Evolutionary conservation across 257 asterid genomes (phyloP).

Genomic region (Ilex asprella): DNA sequence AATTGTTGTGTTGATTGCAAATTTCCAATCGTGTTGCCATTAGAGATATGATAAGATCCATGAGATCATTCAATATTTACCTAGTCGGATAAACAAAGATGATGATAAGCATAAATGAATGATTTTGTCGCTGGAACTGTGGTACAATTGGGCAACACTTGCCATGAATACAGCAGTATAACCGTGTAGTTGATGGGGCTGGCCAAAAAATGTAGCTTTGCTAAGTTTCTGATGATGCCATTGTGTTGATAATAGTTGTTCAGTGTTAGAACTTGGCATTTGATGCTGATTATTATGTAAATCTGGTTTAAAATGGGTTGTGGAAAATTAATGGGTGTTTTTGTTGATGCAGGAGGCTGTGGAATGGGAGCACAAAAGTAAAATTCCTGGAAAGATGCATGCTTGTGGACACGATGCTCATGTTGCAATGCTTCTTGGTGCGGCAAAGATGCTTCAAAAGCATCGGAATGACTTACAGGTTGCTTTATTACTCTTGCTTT

Average conservation of each 20-base stretch:
- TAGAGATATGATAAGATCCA: background rate
- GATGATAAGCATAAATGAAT: too few species aligned
- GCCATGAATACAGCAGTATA: too few species aligned
- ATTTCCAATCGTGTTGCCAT: background rate
- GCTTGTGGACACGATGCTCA: constrained; percentile 82
- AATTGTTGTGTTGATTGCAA: background rate
- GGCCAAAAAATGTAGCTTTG: too few species aligned
- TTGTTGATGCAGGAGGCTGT: constrained; percentile 45
- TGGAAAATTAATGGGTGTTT: background rate
- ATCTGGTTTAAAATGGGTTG: background rate
- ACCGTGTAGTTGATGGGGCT: too few species aligned
- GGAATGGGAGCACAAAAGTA: constrained; percentile 75
- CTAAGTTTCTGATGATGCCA: too few species aligned
- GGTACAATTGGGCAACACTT: too few species aligned
- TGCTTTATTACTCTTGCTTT: background rate
- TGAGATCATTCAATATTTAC: too few species aligned
- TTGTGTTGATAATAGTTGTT: too few species aligned
- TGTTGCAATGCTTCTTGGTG: constrained; percentile 75
- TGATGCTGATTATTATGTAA: background rate
- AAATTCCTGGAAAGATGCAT: constrained; percentile 66
- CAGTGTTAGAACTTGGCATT: background rate
- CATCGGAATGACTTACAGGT: constrained; percentile 38
- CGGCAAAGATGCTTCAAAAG: constrained; percentile 61
- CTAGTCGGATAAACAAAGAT: too few species aligned
- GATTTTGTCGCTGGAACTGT: too few species aligned